These are phyloP conservation scores for Plantago ovata DNA, from an alignment of 257 asterid species.

Conservation along the genomic window DNA sequence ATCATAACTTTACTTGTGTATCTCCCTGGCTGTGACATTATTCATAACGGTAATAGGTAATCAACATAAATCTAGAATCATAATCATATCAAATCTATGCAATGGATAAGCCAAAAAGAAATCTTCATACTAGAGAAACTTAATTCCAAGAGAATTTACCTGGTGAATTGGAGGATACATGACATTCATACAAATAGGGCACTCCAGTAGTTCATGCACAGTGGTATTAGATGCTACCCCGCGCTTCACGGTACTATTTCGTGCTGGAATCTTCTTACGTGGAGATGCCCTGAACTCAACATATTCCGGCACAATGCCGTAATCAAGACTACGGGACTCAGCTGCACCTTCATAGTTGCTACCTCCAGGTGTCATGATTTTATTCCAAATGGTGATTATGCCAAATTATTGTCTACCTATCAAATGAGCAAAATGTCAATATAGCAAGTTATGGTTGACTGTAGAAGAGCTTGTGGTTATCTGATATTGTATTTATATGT, in stretches of 20 bases:
- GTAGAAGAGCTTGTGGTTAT: background rate
- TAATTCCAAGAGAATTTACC: slow-evolving; percentile 37
- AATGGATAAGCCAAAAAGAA: slow-evolving; percentile 9
- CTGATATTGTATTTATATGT: no score
- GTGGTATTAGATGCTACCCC: slow-evolving; percentile 48
- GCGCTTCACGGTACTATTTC: slow-evolving; percentile 34
- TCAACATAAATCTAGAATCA: slow-evolving; percentile 12
- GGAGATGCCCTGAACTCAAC: slow-evolving; percentile 41
- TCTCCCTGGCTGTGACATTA: slow-evolving; percentile 4
- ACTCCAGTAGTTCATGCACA: slow-evolving; percentile 71
- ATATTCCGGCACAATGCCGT: slow-evolving; percentile 44
- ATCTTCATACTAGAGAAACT: slow-evolving; percentile 1
- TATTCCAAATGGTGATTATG: slow-evolving; percentile 3
- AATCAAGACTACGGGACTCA: slow-evolving; percentile 39
- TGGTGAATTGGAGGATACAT: slow-evolving; percentile 88
- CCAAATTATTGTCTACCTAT: slow-evolving; percentile 20
- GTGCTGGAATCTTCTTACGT: slow-evolving; percentile 36
- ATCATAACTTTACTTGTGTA: background rate
- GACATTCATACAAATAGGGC: slow-evolving; percentile 65
- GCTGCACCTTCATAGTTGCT: slow-evolving; percentile 35
- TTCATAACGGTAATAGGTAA: background rate
- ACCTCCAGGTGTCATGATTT: slow-evolving; percentile 60
- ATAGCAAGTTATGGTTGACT: background rate
- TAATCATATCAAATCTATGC: slow-evolving; percentile 7
- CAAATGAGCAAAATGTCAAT: slow-evolving; percentile 15